A percentile compares a stretch with the other conserved stretches of the same genome.
Conservation (phyloP, 2,329 filamentous ascomycete species). For the Fusarium virguliforme region DNA sequence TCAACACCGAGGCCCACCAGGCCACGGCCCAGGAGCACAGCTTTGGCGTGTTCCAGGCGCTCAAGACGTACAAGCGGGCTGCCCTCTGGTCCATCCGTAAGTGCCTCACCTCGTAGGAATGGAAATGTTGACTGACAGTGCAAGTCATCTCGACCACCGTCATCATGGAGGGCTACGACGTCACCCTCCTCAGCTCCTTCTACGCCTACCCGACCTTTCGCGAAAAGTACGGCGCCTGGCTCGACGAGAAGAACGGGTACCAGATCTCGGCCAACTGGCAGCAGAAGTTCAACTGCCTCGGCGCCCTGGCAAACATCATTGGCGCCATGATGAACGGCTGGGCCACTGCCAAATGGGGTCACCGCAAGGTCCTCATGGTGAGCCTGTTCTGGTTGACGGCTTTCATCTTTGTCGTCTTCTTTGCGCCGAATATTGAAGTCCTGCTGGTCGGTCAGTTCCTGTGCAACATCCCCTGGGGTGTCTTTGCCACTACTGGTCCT, state of each 20-base stretch:
- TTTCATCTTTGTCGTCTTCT: slow-evolving; percentile 67
- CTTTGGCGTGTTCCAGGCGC: slow-evolving; percentile 54
- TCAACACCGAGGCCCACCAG: slow-evolving; percentile 58
- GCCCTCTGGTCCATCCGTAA: slow-evolving; percentile 60
- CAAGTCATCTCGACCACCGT: slow-evolving; percentile 63
- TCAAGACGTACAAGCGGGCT: slow-evolving; percentile 60
- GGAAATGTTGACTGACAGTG: slow-evolving; percentile 29
- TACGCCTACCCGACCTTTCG: slow-evolving; percentile 61
- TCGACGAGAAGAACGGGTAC: slow-evolving; percentile 57
- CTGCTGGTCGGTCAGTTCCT: slow-evolving; percentile 64
- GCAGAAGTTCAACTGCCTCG: slow-evolving; percentile 61
- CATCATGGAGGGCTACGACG: slow-evolving; percentile 69
- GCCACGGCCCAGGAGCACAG: slow-evolving; percentile 58
- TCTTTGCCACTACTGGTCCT: slow-evolving; percentile 63
- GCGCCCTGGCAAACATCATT: slow-evolving; percentile 57
- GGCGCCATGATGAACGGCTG: slow-evolving; percentile 62
- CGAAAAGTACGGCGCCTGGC: slow-evolving; percentile 59
- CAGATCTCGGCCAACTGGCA: slow-evolving; percentile 69
- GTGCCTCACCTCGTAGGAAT: no score
- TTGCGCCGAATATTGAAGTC: slow-evolving; percentile 61
- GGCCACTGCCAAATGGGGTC: slow-evolving; percentile 61
- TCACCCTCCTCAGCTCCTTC: slow-evolving; percentile 64
- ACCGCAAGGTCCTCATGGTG: slow-evolving; percentile 62
- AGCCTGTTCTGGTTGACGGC: slow-evolving; percentile 60
- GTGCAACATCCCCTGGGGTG: slow-evolving; percentile 63